phyloP scores from a whole-genome alignment of 257 asterid species.

The Solanum clarkiae region DNA sequence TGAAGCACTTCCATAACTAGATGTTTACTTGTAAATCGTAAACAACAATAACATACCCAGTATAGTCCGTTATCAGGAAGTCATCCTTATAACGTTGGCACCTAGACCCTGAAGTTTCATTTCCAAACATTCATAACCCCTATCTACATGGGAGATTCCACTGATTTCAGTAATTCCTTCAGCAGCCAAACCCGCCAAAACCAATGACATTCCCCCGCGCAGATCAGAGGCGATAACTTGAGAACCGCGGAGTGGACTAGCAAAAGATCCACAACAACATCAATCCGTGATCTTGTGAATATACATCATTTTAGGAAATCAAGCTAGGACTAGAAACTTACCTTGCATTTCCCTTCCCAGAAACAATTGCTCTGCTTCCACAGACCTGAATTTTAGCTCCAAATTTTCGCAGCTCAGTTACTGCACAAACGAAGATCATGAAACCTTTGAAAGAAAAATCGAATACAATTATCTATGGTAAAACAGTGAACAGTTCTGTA shows the following conservation, averaged over 20 bases:
- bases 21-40: not conserved
- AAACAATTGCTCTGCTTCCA: conserved; percentile 11
- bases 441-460: not conserved
- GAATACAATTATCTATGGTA: not conserved
- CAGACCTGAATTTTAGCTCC: conserved; percentile 20
- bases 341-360: conserved; percentile 9
- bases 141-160: conserved; percentile 14
- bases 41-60: no score
- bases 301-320: not conserved
- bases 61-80: not conserved
- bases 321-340: not conserved
- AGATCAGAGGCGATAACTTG: conserved; percentile 21
- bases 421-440: conserved; percentile 4
- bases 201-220: conserved; percentile 31
- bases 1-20: not conserved
- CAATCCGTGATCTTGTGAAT: not conserved
- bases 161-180: conserved; percentile 22
- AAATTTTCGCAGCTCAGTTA: conserved; percentile 25
- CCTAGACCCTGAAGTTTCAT: conserved; percentile 29
- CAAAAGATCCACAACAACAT: not conserved
- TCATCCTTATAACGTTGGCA: conserved; percentile 9
- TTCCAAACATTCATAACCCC: conserved; percentile 33
- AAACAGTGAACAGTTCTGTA: not conserved
- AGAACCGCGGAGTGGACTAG: conserved; percentile 18
- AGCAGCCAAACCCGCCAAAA: conserved; percentile 35